Evolutionary conservation across 2,329 filamentous ascomycete species (phyloP).

Genomic region (Ceratocystiopsis brevicomis): DNA sequence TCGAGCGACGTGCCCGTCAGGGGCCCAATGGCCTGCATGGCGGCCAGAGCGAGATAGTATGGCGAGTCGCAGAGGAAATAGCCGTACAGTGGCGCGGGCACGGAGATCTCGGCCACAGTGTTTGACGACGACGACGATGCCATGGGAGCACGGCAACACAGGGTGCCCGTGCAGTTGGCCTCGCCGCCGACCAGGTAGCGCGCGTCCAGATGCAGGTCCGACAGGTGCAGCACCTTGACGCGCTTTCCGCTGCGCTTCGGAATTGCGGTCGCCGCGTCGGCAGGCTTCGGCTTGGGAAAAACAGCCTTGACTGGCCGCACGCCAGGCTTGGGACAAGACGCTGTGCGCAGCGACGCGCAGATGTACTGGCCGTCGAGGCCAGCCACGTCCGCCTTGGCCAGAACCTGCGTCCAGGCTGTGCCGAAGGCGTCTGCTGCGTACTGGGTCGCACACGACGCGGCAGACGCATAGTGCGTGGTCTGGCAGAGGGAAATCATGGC

Average conservation of each 20-base stretch:
- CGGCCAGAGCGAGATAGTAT: slow-evolving; percentile 35
- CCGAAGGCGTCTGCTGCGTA: slow-evolving; percentile 30
- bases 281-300: slow-evolving; percentile 36
- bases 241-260: slow-evolving; percentile 31
- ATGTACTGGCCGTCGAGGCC: slow-evolving; percentile 38
- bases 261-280: slow-evolving; percentile 15
- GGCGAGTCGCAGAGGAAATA: slow-evolving; percentile 38
- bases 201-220: slow-evolving; percentile 39
- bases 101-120: slow-evolving; percentile 15
- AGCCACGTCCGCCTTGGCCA: slow-evolving; percentile 31
- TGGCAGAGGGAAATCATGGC: slow-evolving; percentile 33
- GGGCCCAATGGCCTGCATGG: slow-evolving; percentile 33
- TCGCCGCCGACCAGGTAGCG: slow-evolving; percentile 33
- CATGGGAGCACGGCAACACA: slow-evolving; percentile 34
- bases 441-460: slow-evolving; percentile 25
- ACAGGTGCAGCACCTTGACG: slow-evolving; percentile 38
- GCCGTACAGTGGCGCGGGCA: slow-evolving; percentile 34
- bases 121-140: slow-evolving; percentile 10
- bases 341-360: slow-evolving; percentile 28
- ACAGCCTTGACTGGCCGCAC: slow-evolving; percentile 25
- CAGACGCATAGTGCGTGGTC: slow-evolving; percentile 24
- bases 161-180: slow-evolving; percentile 36
- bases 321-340: slow-evolving; percentile 27
- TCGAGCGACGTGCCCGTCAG: slow-evolving; percentile 32
- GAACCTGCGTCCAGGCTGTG: slow-evolving; percentile 36